phyloP scores from a whole-genome alignment of 768 basidiomycete genomes.

The Xerocomus potaroensis region DNA sequence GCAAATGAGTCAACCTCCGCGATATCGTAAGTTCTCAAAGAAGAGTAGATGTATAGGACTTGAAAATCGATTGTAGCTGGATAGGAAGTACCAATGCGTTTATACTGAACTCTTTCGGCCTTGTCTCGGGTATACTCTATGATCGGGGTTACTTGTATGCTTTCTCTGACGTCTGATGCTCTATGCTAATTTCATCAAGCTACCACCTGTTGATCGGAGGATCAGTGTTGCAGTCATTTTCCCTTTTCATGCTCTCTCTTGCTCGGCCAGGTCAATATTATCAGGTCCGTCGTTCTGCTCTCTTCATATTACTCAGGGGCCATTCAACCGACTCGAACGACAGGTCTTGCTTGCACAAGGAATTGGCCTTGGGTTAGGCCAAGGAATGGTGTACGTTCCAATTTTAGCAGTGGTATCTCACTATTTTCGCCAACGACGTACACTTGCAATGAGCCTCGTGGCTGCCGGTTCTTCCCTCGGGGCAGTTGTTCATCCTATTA shows the following conservation, averaged over 20 bases:
- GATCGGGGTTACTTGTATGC: constrained; percentile 51
- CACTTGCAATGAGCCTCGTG: constrained; percentile 42
- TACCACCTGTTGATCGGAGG: constrained; percentile 44
- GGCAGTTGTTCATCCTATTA: constrained; percentile 23
- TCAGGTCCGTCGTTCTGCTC: constrained; percentile 30
- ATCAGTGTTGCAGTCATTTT: constrained; percentile 38
- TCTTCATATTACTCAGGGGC: not conserved
- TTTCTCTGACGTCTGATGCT: not conserved
- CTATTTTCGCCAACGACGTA: constrained; percentile 39
- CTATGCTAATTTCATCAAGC: constrained; percentile 22
- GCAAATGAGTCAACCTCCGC: constrained; percentile 30
- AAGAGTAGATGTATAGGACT: not conserved
- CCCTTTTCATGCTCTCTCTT: constrained; percentile 44
- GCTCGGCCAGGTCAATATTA: constrained; percentile 39
- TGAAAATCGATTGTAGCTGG: constrained; percentile 25
- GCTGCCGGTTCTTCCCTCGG: constrained; percentile 36
- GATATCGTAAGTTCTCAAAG: constrained; percentile 31
- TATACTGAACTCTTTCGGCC: constrained; percentile 33
- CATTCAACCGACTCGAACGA: not conserved
- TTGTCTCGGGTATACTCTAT: constrained; percentile 42
- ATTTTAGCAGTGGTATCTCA: constrained; percentile 40
- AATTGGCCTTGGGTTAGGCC: constrained; percentile 40
- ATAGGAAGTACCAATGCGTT: constrained; percentile 48
- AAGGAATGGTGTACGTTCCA: constrained; percentile 46
- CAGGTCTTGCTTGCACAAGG: constrained; percentile 51